phyloP scores from a whole-genome alignment of 176 grass and related monocot species.

The Secale cereale region DNA sequence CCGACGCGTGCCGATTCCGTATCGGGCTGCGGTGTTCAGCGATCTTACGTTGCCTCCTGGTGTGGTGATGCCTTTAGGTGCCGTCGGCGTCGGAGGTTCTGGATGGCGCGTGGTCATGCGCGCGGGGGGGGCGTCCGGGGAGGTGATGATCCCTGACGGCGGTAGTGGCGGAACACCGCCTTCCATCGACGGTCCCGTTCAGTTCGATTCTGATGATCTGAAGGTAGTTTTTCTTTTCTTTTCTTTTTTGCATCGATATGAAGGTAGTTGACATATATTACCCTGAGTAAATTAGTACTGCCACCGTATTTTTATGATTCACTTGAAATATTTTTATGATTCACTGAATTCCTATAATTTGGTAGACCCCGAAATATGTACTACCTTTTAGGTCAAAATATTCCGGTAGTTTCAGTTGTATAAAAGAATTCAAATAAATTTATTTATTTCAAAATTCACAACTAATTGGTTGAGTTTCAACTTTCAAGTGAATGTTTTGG shows the following conservation, averaged over 20 bases:
- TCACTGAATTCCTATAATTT: too few species aligned
- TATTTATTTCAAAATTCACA: too few species aligned
- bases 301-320: not conserved
- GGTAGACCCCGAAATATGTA: too few species aligned
- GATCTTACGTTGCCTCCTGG: not conserved
- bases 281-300: not conserved
- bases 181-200: constrained; percentile 18
- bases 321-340: not conserved
- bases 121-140: constrained; percentile 25
- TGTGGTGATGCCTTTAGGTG: constrained; percentile 27
- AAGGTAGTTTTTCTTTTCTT: constrained; percentile 29
- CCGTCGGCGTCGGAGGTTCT: constrained; percentile 20
- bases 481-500: too few species aligned
- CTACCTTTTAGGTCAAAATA: too few species aligned
- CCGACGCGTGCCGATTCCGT: too few species aligned
- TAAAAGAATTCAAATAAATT: too few species aligned
- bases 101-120: constrained; percentile 21
- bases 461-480: too few species aligned
- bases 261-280: constrained; percentile 34
- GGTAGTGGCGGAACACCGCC: constrained; percentile 39
- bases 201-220: constrained; percentile 32
- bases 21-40: not conserved
- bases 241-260: not conserved
- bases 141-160: constrained; percentile 59
- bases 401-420: too few species aligned